Evolutionary conservation across 331 rosid genomes (phyloP), one percentile per base, ranked within the genome.

Genomic region (Rosa hybrid): DNA sequence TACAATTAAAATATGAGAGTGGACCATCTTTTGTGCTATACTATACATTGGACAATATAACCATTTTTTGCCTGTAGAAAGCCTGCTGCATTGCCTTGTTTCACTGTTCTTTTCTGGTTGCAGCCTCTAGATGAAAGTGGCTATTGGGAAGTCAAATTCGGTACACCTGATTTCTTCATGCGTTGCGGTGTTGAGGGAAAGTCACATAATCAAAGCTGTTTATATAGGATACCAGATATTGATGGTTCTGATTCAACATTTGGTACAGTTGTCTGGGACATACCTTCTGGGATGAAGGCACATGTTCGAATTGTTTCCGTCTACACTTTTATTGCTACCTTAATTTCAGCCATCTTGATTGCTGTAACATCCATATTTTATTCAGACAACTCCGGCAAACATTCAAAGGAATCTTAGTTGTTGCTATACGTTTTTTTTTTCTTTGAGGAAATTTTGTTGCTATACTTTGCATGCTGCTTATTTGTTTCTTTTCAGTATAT

Each of bases 71-170:
- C 49, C 48, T 39, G 46, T 42, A 38, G 72, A 64, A 30, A 13
- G 34, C 44, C 12, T 65, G 23, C 42, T 12, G 6, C 18, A 6
- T 48, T 67, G 20, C 12, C 4, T 46, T 70, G n/a, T 42, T 41
- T 20, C 68, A 25, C 44, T 14, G 6, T 69, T 27, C 17, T 48
- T 41, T 12, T 68, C 49, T 44, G 57, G 73, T 27, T 82, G 79
- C 90, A 95, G 98, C 94, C 92, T 77, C 81, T 92, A 56, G 83
- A 87, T 68, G 96, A 86, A 78, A 92, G 93, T 77, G 98, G 98
- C 75, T 91, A 88, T 68, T 86, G 90, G 42, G 71, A 83, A 21
- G 89, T 92, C 70, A 82, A 83, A 86, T 88, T 95, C 59, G 82
- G 90, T 53, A 75, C 60, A 54, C 98, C 97, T 0, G 90, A 95